Evolutionary conservation across 768 basidiomycete genomes (phyloP), one percentile per base, ranked within the genome.

Genomic region (Suillus paluster): DNA sequence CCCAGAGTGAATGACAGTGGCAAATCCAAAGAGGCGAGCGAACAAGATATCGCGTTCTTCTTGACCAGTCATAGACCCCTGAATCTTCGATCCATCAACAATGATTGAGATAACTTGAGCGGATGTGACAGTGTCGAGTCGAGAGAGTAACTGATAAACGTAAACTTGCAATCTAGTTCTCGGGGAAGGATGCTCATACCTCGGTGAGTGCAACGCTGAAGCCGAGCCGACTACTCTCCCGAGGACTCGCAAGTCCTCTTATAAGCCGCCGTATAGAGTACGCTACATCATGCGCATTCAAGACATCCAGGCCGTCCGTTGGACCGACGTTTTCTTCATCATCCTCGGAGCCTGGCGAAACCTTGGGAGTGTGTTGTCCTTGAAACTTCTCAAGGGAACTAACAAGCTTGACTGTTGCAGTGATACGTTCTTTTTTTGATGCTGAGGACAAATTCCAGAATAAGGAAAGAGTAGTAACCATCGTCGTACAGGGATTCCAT

Each of bases 201-300:
- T 97, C 96, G 0, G 97, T 95, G 66, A 99, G 79, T 36, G 95
- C 95, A 48, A 99, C 97, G 10, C 95, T 94, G 72, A 98, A 99
- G 19, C 97, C 97, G 41, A 98, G 79, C 66, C 97, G 79, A 75
- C 95, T 97, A 73, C 93, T 94, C 73, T 99, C 96, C 68, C 95
- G 82, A 1, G 95, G 91, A 73, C 94, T 96, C 0, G 92, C 94
- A 34, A 99, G 81, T 14, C 97, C 97, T 45, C 95, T 83, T 19
- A 97, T 79, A 39, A 99, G 83, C 17, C 97, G 76, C 56, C 92
- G 86, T 69, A 99, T 87, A 5, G 96, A 92, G 73, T 99, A 99
- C 7, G 92, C 85, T 1, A 97, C 93, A 79, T 99, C 97, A 64
- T 89, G 91, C 4, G 93, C 90, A 76, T 97, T 96, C 53, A 89